Evolutionary conservation across 805 yeast genomes (phyloP).

Genomic region (Kuraishia borneana): DNA sequence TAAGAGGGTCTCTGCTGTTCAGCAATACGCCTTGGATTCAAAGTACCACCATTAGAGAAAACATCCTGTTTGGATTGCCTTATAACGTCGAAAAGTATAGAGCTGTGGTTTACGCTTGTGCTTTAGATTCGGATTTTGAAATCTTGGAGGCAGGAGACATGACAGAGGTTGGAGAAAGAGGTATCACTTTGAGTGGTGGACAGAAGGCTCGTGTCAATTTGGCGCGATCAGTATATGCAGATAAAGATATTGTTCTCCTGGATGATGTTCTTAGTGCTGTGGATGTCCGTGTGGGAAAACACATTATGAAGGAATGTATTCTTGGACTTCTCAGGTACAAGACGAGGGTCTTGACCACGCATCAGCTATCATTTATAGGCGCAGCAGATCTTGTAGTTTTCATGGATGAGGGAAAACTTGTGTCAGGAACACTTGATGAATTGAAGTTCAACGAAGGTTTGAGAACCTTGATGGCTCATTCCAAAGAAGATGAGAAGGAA

Average conservation of each 20-base stretch:
- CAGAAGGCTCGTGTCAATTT: constrained; percentile 54
- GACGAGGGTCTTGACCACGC: constrained; percentile 76
- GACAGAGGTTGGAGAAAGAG: constrained; percentile 49
- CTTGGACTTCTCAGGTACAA: constrained; percentile 41
- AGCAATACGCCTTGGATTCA: constrained; percentile 45
- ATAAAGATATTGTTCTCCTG: constrained; percentile 44
- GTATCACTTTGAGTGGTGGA: constrained; percentile 51
- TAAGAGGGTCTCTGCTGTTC: constrained; percentile 39
- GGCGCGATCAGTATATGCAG: constrained; percentile 60
- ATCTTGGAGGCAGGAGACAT: constrained; percentile 41
- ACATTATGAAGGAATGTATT: constrained; percentile 48
- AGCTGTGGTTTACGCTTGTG: constrained; percentile 36
- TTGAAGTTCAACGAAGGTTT: constrained; percentile 30
- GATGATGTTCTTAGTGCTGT: constrained; percentile 67
- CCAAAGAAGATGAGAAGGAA: constrained; percentile 12
- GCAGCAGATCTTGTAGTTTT: constrained; percentile 63
- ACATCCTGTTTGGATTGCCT: constrained; percentile 37
- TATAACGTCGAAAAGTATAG: constrained; percentile 29
- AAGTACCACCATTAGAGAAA: constrained; percentile 38
- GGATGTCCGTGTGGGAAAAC: constrained; percentile 58
- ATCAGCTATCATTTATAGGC: constrained; percentile 62
- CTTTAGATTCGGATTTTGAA: constrained; percentile 32
- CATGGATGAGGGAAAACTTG: constrained; percentile 50
- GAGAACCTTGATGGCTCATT: constrained; percentile 26
- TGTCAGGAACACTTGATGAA: constrained; percentile 50